These are phyloP conservation scores for Leavenworthia alabamica DNA, from an alignment of 345 rosid species.

Conservation along the genomic window DNA sequence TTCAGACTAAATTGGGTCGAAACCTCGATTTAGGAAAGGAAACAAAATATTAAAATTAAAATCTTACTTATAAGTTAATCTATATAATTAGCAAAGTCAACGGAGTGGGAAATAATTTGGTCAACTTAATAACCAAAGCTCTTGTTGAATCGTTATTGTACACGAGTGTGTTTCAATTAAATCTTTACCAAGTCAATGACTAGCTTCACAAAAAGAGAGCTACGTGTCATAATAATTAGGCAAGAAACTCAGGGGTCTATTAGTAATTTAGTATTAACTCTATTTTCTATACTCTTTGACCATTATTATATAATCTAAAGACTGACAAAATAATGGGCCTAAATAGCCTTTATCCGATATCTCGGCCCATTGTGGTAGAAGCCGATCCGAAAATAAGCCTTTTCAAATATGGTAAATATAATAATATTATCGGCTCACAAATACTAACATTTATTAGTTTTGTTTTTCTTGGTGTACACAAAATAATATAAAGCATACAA, in stretches of 20 bases:
- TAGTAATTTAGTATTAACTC: no score
- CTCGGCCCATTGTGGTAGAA: no score
- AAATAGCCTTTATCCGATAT: no score
- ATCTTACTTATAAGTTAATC: neutral
- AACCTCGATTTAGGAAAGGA: neutral
- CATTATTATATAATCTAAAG: neutral
- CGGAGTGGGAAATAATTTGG: neutral
- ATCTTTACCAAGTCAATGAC: slow-evolving; percentile 3
- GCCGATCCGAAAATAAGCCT: no score
- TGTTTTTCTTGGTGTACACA: neutral
- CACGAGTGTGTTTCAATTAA: slow-evolving; percentile 6
- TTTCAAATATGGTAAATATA: neutral
- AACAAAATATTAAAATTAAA: neutral
- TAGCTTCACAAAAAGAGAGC: neutral
- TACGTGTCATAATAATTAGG: neutral
- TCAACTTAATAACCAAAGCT: neutral
- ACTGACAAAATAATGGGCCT: no score
- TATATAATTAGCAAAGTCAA: slow-evolving; percentile 2
- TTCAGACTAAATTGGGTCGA: neutral
- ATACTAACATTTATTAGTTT: neutral
- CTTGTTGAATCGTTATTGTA: neutral
- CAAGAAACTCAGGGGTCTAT: neutral
- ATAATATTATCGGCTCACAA: neutral
- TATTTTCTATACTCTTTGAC: neutral
- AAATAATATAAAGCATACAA: neutral